Evolutionary conservation across 2,329 filamentous ascomycete species (phyloP), one percentile per base, ranked within the genome.

Genomic region (Calonectria naviculata): DNA sequence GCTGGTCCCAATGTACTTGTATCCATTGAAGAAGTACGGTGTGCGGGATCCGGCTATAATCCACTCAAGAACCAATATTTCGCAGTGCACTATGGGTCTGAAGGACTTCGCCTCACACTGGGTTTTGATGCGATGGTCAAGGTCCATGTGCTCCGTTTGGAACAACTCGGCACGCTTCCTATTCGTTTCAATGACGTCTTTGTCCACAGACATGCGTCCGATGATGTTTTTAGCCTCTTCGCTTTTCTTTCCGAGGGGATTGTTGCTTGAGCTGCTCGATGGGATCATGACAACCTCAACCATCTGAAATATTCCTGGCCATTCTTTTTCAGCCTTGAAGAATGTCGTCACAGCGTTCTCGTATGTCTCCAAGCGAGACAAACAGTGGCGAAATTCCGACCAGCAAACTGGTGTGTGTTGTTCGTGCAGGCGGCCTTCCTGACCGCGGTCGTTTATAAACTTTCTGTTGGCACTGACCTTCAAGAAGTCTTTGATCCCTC

Each of bases 1-100:
- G 74, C 83, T 84, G 31, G 76, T 78, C 0, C 83, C 84, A n/a
- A 86, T 83, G 65, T 85, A 85, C 17, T 72, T 76, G 68, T 77
- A 80, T 10, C 74, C 69, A 0, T 70, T 46, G 67, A 82, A 85
- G 76, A 83, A 85, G 0, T 41, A 41, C 0, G 71, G 29, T 0
- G 10, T 2, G 52, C 63, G 1, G 46, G 36, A 62, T 9, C 70
- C 47, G n/a, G 56, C 34, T 10, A 76, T 36, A 31, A 79, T 67
- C 28, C 79, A 78, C 19, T 78, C 72, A 21, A 80, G 74, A 0
- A 84, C 66, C 1, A 81, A 3, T 42, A 62, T 6, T 70, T 68
- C 17, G 62, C 38, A 78, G 56, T 86, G 84, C 0, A 86, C 83
- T 7, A 71, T 69, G 0, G 81, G 81, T 5, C 10, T 77, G 41